Percentiles rank a stretch among this genome's conserved stretches.
These are phyloP conservation scores for Rhizoclosmatium globosum DNA, from an alignment of 192 early-diverging fungal species.

Conservation along the genomic window DNA sequence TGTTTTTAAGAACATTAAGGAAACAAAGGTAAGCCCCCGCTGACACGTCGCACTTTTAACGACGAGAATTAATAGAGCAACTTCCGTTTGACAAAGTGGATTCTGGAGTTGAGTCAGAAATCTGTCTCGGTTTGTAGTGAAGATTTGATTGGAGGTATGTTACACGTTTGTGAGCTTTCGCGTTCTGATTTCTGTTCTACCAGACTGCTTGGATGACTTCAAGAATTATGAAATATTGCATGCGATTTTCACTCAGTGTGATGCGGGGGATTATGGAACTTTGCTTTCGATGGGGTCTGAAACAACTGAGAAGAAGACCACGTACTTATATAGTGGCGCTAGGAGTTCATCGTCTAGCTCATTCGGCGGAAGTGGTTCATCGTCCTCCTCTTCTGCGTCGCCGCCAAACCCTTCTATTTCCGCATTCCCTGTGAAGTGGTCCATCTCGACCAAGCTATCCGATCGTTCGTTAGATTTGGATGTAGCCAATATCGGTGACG, in stretches of 20 bases:
- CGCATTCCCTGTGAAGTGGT: conserved; percentile 33
- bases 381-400: conserved; percentile 28
- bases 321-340: neutral
- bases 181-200: neutral
- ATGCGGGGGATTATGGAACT: conserved; percentile 57
- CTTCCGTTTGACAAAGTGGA: conserved; percentile 48
- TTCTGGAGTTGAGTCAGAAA: conserved; percentile 50
- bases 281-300: conserved; percentile 5
- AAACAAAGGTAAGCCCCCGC: neutral
- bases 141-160: conserved; percentile 39
- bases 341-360: neutral
- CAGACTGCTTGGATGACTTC: conserved; percentile 55
- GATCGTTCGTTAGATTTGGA: conserved; percentile 42
- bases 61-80: conserved; percentile 6
- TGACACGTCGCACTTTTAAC: neutral
- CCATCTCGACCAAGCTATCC: conserved; percentile 20
- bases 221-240: conserved; percentile 57
- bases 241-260: conserved; percentile 52
- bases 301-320: neutral
- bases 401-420: neutral
- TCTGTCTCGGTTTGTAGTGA: conserved; percentile 42
- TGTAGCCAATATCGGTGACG: conserved; percentile 47
- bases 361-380: neutral
- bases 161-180: conserved; percentile 2
- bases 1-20: conserved; percentile 48